These are phyloP conservation scores for Colletotrichum sp. DNA, from an alignment of 2,329 filamentous ascomycete genomes.

Conservation along the genomic window DNA sequence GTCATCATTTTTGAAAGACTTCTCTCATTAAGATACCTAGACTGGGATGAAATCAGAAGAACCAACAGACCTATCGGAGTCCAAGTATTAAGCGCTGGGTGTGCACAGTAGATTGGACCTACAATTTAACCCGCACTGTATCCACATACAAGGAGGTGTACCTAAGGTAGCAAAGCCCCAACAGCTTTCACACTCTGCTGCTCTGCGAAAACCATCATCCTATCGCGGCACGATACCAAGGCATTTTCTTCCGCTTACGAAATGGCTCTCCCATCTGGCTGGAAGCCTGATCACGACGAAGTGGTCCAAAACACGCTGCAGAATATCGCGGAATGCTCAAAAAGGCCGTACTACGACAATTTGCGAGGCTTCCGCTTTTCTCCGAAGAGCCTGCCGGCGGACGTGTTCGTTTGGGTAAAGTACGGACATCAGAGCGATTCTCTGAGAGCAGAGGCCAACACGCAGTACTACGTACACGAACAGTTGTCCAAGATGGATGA, in stretches of 20 bases:
- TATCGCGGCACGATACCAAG: background rate
- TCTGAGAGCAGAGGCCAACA: background rate
- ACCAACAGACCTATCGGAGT: too few species aligned
- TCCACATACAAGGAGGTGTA: background rate
- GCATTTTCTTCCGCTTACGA: fast-evolving
- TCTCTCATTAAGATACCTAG: too few species aligned
- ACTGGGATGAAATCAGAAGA: too few species aligned
- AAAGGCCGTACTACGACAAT: background rate
- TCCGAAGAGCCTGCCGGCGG: background rate
- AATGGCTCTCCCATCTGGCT: background rate
- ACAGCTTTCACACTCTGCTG: background rate
- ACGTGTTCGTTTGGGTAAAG: background rate
- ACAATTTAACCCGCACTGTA: fast-evolving
- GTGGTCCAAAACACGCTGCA: background rate
- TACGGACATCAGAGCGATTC: background rate
- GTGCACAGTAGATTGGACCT: background rate
- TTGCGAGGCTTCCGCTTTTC: background rate
- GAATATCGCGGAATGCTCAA: background rate
- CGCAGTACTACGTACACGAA: background rate
- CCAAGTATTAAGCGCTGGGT: background rate
- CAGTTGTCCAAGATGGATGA: background rate
- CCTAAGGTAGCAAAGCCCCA: background rate
- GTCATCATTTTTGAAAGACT: too few species aligned
- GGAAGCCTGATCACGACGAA: background rate
- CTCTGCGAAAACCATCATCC: background rate